phyloP scores from a whole-genome alignment of 2,329 filamentous ascomycete species.

The Phialocephala sp. region DNA sequence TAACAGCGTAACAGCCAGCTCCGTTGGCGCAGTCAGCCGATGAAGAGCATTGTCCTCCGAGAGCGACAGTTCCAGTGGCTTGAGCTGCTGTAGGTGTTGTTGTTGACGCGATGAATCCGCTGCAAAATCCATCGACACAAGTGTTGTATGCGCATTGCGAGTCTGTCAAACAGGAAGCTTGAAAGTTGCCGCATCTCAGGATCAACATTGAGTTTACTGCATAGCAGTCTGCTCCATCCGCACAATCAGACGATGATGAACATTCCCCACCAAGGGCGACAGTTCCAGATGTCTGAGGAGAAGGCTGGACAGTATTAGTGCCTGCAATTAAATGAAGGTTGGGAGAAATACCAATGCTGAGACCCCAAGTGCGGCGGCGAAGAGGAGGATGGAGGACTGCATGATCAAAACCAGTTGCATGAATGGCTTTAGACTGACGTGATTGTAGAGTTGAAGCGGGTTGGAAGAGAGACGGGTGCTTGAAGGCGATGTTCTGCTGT shows the following conservation, averaged over 20 bases:
- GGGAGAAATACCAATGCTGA: conserved; percentile 5
- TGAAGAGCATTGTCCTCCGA: conserved; percentile 21
- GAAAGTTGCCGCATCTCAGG: neutral
- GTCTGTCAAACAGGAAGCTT: neutral
- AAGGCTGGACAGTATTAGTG: conserved; percentile 3
- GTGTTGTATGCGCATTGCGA: conserved; percentile 3
- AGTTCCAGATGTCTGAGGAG: conserved; percentile 11
- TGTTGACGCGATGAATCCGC: neutral
- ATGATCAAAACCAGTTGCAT: conserved; percentile 1
- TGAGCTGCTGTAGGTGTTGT: neutral
- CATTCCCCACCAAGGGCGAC: conserved; percentile 20
- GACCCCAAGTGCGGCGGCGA: conserved; percentile 13
- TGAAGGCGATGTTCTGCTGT: neutral
- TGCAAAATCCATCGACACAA: conserved; percentile 1
- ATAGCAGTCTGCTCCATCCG: conserved; percentile 13
- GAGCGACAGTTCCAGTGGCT: conserved; percentile 14
- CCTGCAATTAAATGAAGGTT: neutral
- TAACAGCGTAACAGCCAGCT: neutral
- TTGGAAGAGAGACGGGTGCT: neutral
- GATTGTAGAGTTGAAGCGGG: neutral
- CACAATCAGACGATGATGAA: conserved; percentile 25
- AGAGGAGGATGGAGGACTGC: conserved; percentile 15
- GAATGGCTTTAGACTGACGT: neutral
- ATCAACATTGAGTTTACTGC: conserved; percentile 4
- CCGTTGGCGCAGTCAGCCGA: conserved; percentile 24